Evolutionary conservation across 2,329 filamentous ascomycete genomes (phyloP).

Genomic region (Penicillium capsulatum): DNA sequence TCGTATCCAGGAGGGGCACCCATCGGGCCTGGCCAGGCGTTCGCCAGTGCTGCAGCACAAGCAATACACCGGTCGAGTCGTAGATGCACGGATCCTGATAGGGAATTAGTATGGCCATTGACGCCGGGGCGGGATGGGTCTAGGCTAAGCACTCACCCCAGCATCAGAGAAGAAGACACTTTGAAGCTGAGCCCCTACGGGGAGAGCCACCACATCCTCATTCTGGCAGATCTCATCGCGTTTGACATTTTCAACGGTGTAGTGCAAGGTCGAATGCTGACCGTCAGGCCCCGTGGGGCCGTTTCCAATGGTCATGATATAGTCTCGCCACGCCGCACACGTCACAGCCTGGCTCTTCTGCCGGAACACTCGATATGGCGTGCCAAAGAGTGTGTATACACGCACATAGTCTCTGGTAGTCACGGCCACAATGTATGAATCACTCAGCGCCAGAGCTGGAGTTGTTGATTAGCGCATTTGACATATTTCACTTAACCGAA

Average conservation of each 20-base stretch:
- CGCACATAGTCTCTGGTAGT: conserved; percentile 85
- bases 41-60: conserved; percentile 89
- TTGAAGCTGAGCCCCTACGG: conserved; percentile 67
- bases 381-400: conserved; percentile 87
- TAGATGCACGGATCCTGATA: conserved; percentile 87
- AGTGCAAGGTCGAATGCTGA: conserved; percentile 65
- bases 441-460: conserved; percentile 77
- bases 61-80: conserved; percentile 81
- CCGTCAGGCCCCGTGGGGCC: conserved; percentile 79
- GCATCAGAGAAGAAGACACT: conserved; percentile 88
- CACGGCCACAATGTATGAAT: conserved; percentile 84
- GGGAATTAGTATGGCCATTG: not conserved
- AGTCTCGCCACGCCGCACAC: conserved; percentile 91
- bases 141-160: conserved; percentile 57
- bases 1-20: conserved; percentile 90
- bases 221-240: conserved; percentile 91
- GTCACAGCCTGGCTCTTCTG: conserved; percentile 92
- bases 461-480: conserved; percentile 3
- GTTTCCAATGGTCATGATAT: conserved; percentile 93
- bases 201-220: conserved; percentile 83
- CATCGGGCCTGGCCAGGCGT: conserved; percentile 78
- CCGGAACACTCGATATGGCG: conserved; percentile 82
- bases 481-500: not conserved
- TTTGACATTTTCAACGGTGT: conserved; percentile 93
- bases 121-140: not conserved